A percentile compares a stretch with the other conserved stretches of the same genome.
Evolutionary conservation across 208 protist species (phyloP).

Genomic region (Novymonas esmeraldas): DNA sequence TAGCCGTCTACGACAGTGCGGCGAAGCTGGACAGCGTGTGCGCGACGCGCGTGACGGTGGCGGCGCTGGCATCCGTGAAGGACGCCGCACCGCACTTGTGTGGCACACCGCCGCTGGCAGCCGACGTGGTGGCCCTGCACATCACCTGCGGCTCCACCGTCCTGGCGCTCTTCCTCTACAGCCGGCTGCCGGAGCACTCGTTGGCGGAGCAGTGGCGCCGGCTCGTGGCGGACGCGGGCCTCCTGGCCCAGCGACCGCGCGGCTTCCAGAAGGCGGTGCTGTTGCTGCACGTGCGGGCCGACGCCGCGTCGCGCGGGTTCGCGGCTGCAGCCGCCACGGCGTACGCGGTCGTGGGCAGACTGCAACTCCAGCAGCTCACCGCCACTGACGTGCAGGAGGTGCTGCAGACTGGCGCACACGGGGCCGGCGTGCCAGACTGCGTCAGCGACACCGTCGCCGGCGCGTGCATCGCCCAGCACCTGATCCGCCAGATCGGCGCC

Average conservation of each 20-base stretch:
- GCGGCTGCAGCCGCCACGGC: slow-evolving; percentile 11
- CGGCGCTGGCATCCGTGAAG: slow-evolving; percentile 18
- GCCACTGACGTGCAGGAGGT: slow-evolving; percentile 25
- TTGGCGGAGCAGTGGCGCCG: slow-evolving; percentile 33
- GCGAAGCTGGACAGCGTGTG: neutral
- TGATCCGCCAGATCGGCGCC: slow-evolving; percentile 36
- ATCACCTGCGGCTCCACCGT: slow-evolving; percentile 13
- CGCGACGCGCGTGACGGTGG: slow-evolving; percentile 12
- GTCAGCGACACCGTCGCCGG: slow-evolving; percentile 47
- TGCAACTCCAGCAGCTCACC: slow-evolving; percentile 39
- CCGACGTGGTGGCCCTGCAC: slow-evolving; percentile 26
- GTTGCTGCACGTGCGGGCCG: slow-evolving; percentile 28
- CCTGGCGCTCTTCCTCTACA: slow-evolving; percentile 43
- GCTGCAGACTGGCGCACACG: neutral
- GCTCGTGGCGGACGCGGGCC: slow-evolving; percentile 31
- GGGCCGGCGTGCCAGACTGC: slow-evolving; percentile 1
- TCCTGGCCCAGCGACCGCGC: slow-evolving; percentile 30
- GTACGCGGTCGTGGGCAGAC: slow-evolving; percentile 27
- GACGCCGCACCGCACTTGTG: slow-evolving; percentile 16
- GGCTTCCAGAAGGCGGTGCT: slow-evolving; percentile 41
- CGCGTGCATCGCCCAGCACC: slow-evolving; percentile 47
- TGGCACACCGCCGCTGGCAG: neutral
- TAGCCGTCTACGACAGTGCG: slow-evolving; percentile 20
- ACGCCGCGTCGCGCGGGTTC: slow-evolving; percentile 1
- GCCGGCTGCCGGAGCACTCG: neutral